Percentiles rank a stretch among this genome's conserved stretches.
Evolutionary conservation across 768 basidiomycete species (phyloP).

Genomic region (Boletus eberwhitei): DNA sequence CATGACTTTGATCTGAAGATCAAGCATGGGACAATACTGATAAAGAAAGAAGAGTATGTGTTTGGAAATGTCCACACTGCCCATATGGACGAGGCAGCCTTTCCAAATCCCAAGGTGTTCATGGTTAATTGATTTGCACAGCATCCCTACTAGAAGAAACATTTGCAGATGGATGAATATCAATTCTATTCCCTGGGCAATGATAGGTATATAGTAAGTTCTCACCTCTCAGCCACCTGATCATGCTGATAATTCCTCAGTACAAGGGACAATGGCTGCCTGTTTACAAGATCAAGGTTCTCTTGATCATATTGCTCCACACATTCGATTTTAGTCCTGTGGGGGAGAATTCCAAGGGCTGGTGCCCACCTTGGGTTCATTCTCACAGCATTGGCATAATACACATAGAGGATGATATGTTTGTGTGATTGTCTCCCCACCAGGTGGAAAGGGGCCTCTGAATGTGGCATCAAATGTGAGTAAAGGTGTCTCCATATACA

Average conservation of each 20-base stretch:
- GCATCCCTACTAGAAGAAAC: conserved; percentile 10
- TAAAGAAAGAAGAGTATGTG: conserved; percentile 21
- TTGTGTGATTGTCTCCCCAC: conserved; percentile 6
- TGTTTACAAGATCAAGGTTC: conserved; percentile 21
- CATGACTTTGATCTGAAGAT: conserved; percentile 17
- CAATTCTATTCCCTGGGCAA: conserved; percentile 16
- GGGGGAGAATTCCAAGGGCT: not conserved
- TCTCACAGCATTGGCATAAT: conserved; percentile 9
- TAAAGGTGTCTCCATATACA: too few relatives aligned
- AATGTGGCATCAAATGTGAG: not conserved
- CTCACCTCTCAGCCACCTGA: not conserved
- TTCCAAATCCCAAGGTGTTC: conserved; percentile 13
- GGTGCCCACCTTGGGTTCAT: conserved; percentile 11
- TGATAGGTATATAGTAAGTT: conserved; percentile 19
- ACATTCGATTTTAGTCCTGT: conserved; percentile 12
- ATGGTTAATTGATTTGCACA: conserved; percentile 20
- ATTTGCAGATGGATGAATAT: conserved; percentile 9
- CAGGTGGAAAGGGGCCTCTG: not conserved
- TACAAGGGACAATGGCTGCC: conserved; percentile 27
- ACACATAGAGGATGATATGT: conserved; percentile 20
- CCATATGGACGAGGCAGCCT: conserved; percentile 17
- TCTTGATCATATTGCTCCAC: conserved; percentile 15
- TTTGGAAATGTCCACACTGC: conserved; percentile 15
- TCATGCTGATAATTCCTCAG: not conserved
- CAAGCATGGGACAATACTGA: conserved; percentile 4